These are phyloP conservation scores for Chenopodium suecicum DNA, from an alignment of 148 eudicot species.

Conservation along the genomic window DNA sequence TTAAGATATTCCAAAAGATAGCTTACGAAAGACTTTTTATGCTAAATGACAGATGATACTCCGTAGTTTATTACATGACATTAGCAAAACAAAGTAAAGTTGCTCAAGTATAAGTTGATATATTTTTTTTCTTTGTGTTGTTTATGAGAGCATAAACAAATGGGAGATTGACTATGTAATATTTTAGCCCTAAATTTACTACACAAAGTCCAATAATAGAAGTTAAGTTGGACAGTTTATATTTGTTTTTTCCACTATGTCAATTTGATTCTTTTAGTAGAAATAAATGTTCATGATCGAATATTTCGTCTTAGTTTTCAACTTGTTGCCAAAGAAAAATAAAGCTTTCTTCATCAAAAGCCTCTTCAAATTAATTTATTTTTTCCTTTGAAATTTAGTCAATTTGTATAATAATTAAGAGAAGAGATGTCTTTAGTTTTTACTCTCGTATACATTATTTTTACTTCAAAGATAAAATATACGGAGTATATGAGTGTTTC, in stretches of 20 bases:
- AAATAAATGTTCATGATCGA: not conserved
- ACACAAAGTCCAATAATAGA: not conserved
- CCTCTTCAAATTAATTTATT: too few species aligned
- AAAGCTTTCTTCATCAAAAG: too few species aligned
- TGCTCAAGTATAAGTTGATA: not conserved
- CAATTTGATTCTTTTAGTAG: not conserved
- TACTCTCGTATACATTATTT: too few species aligned
- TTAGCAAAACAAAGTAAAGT: not conserved
- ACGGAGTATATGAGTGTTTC: too few species aligned
- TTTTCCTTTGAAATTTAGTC: too few species aligned
- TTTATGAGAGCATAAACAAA: not conserved
- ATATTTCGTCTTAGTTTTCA: not conserved
- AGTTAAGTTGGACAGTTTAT: slow-evolving; percentile 2
- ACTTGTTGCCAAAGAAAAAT: slow-evolving; percentile 1
- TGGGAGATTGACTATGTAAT: not conserved
- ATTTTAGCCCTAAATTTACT: not conserved
- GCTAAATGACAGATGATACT: not conserved
- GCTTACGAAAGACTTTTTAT: not conserved
- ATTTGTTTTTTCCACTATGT: not conserved
- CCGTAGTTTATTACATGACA: not conserved
- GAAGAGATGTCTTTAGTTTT: too few species aligned
- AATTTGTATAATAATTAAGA: too few species aligned
- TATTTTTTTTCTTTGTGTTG: too few species aligned
- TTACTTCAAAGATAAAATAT: too few species aligned
- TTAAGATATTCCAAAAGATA: slow-evolving; percentile 3